phyloP scores from a whole-genome alignment of 1,284 basidiomycete species.

The Sphaerobolus stellatus region DNA sequence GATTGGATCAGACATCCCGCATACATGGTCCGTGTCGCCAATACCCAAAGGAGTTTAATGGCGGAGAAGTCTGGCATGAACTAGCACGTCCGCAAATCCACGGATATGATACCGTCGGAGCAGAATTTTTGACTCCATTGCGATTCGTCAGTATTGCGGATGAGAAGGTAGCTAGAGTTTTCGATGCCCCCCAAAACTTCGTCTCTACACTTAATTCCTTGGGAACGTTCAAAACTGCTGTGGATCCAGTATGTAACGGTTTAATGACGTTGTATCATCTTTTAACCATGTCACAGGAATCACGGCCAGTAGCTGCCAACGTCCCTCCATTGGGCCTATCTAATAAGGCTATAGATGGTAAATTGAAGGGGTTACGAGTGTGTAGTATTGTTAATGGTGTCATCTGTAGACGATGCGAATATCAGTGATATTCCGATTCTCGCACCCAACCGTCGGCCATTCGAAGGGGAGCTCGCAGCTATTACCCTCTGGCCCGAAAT shows the following conservation, averaged over 20 bases:
- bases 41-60: slow-evolving; percentile 18
- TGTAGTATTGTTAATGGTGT: too few relatives aligned
- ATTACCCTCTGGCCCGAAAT: slow-evolving; percentile 95
- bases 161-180: slow-evolving; percentile 89
- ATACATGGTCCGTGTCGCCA: slow-evolving; percentile 62
- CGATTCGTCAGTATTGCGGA: slow-evolving; percentile 87
- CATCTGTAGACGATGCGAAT: slow-evolving; percentile 1
- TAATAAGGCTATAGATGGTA: slow-evolving; percentile 67
- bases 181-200: slow-evolving; percentile 83
- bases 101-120: slow-evolving; percentile 88
- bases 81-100: slow-evolving; percentile 89
- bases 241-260: slow-evolving; percentile 5
- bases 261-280: too few relatives aligned
- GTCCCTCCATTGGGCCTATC: slow-evolving; percentile 78
- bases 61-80: slow-evolving; percentile 71
- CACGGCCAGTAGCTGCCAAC: slow-evolving; percentile 60
- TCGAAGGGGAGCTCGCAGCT: slow-evolving; percentile 80
- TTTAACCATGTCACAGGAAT: slow-evolving; percentile 23
- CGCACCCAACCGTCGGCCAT: slow-evolving; percentile 53
- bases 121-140: slow-evolving; percentile 71
- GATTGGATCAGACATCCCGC: slow-evolving; percentile 86
- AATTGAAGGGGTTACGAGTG: too few relatives aligned
- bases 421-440: not conserved
- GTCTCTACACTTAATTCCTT: slow-evolving; percentile 54
- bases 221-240: slow-evolving; percentile 22